Evolutionary conservation across 495 filamentous ascomycete species (phyloP).

Genomic region (Podospora bellae-mahoneyi): DNA sequence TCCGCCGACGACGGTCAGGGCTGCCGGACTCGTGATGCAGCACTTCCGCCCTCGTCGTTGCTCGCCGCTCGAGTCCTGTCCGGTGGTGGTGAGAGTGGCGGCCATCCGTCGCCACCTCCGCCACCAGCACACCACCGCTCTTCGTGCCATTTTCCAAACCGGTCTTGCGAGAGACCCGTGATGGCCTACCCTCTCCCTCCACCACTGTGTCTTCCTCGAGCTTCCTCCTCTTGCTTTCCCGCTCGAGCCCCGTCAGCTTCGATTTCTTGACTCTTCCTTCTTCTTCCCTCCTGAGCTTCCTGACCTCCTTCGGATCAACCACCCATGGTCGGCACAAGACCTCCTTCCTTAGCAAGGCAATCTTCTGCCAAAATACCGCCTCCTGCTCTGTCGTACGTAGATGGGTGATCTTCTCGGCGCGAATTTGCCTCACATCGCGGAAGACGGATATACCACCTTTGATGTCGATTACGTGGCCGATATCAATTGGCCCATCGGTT

Average conservation of each 20-base stretch:
- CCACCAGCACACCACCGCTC: neutral
- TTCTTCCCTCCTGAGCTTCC: constrained; percentile 50
- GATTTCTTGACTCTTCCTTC: constrained; percentile 36
- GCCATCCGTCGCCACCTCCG: neutral
- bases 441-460: constrained; percentile 70
- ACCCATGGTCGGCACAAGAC: constrained; percentile 69
- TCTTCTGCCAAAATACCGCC: constrained; percentile 70
- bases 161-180: neutral
- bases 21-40: neutral
- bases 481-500: constrained; percentile 46
- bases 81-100: neutral
- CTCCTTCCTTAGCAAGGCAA: constrained; percentile 56
- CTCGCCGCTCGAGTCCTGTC: neutral
- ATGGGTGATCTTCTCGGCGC: constrained; percentile 61
- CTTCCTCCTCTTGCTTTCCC: constrained; percentile 38
- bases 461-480: constrained; percentile 69
- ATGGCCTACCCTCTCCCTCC: neutral
- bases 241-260: constrained; percentile 30
- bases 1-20: neutral
- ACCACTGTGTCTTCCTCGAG: neutral
- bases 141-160: constrained; percentile 2
- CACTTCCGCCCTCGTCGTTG: neutral
- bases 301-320: constrained; percentile 52
- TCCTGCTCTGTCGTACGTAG: constrained; percentile 69
- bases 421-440: constrained; percentile 60